Evolutionary conservation across 139 green algal species (phyloP), one percentile per base, ranked within the genome.

Genomic region (Chlorella sorokiniana): DNA sequence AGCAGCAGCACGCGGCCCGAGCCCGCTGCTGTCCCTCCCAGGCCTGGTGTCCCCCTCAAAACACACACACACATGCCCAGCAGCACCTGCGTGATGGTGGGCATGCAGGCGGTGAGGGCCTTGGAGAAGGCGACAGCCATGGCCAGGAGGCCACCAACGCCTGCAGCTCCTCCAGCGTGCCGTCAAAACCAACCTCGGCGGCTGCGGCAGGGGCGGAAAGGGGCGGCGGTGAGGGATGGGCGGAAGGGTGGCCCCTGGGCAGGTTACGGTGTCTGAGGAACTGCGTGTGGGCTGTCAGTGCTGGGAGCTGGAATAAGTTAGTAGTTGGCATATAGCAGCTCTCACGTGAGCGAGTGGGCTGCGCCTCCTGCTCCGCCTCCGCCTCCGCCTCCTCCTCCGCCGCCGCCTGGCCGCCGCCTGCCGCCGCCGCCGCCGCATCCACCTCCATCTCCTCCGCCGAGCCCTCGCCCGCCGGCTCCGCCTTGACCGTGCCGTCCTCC

Each of bases 101-200:
- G 69, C 85, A 95, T 82, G 11, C 79, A 80, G 20, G 72, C 73
- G 23, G 73, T 69, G 35, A 94, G 41, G 27, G 81, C 42, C 31
- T 82, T 52, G 45, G 84, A 81, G 82, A 97, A 98, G 11, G 81
- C 70, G 2, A 93, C 82, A 1, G 86, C 93, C 61, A 90, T 63
- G n/a, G 90, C 77, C 52, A 97, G 85, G 87, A 94, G 22, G 94
- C 94, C 68, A 96, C 91, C 67, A 96, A 54, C 3, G 75, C 70
- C 64, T 91, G 84, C 71, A 89, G 61, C 54, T 91, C 72, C 77
- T 89, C 81, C 29, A 91, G 16, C 37, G 81, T 84, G n/a, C 73
- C 70, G 63, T 82, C 85, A 48, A 67, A 89, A 3, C 84, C 80
- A 35, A 86, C 70, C 33, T 79, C 31, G 18, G 82, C 76, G 33